Percentiles rank a stretch among this genome's conserved stretches.
phyloP scores from a whole-genome alignment of 208 protist genomes.

The Leishmania lainsoni region DNA sequence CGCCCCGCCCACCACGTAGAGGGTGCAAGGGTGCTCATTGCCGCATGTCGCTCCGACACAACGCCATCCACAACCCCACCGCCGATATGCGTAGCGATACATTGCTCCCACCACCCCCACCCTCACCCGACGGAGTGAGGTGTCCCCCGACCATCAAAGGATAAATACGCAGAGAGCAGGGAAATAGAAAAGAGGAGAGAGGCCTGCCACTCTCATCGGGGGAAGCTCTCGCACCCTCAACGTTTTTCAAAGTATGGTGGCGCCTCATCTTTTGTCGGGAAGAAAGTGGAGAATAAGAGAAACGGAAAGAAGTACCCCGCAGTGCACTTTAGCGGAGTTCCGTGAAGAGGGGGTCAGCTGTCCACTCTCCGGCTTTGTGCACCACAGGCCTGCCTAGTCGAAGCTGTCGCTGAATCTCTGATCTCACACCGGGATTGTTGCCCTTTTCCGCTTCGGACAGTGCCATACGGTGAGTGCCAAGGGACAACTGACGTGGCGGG shows the following conservation, averaged over 20 bases:
- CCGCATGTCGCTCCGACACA: background rate
- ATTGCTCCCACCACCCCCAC: background rate
- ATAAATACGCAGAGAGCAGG: background rate
- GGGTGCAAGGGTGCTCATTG: background rate
- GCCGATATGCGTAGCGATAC: background rate
- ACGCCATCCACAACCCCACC: background rate
- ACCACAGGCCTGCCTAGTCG: background rate
- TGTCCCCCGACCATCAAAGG: background rate
- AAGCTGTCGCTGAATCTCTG: conserved; percentile 15
- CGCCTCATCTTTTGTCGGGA: background rate
- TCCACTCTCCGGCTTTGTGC: background rate
- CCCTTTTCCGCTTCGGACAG: background rate
- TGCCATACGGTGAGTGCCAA: background rate
- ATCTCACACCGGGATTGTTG: background rate
- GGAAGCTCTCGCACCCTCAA: no score
- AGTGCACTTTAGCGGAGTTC: background rate
- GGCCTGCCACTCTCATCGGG: no score
- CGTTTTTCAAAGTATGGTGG: background rate
- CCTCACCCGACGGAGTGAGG: no score
- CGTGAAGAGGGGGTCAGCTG: background rate
- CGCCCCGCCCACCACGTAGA: background rate
- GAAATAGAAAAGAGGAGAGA: background rate
- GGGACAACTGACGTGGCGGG: background rate
- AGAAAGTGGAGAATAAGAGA: background rate
- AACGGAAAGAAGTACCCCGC: background rate